A percentile compares a stretch with the other conserved stretches of the same genome.
These are phyloP conservation scores for Phlegmacium glaucopus DNA, from an alignment of 768 basidiomycete species.

Conservation along the genomic window DNA sequence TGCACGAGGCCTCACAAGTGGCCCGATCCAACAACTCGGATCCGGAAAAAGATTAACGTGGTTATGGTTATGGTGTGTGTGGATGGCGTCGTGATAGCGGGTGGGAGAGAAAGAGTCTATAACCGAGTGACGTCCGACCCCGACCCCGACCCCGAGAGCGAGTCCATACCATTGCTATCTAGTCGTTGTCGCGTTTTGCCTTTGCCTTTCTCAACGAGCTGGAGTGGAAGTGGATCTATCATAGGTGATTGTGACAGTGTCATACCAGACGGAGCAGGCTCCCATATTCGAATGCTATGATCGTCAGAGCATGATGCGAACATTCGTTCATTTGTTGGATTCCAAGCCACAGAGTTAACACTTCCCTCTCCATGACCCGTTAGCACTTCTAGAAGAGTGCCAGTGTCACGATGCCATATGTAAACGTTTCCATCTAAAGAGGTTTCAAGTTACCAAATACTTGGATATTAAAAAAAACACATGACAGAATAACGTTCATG, in stretches of 20 bases:
- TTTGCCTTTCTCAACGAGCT: conserved; percentile 54
- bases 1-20: not conserved
- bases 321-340: conserved; percentile 83
- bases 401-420: conserved; percentile 91
- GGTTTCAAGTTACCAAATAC: too few species aligned
- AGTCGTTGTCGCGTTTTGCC: conserved; percentile 54
- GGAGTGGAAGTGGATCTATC: conserved; percentile 4
- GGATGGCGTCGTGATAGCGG: not conserved
- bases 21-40: not conserved
- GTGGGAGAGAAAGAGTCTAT: conserved; percentile 1
- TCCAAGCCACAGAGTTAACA: conserved; percentile 97
- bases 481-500: not conserved
- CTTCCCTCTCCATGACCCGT: conserved; percentile 84
- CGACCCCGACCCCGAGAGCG: too few species aligned
- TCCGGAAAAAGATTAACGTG: not conserved
- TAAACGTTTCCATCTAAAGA: conserved; percentile 84
- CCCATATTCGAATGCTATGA: conserved; percentile 88
- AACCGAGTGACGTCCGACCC: conserved; percentile 10
- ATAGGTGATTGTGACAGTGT: conserved; percentile 10
- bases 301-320: conserved; percentile 98
- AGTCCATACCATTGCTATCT: conserved; percentile 19
- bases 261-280: conserved; percentile 38
- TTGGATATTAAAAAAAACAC: too few species aligned
- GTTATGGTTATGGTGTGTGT: too few species aligned
- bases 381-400: conserved; percentile 80